Evolutionary conservation across 768 basidiomycete genomes (phyloP).

Genomic region (Crucibulum laeve): DNA sequence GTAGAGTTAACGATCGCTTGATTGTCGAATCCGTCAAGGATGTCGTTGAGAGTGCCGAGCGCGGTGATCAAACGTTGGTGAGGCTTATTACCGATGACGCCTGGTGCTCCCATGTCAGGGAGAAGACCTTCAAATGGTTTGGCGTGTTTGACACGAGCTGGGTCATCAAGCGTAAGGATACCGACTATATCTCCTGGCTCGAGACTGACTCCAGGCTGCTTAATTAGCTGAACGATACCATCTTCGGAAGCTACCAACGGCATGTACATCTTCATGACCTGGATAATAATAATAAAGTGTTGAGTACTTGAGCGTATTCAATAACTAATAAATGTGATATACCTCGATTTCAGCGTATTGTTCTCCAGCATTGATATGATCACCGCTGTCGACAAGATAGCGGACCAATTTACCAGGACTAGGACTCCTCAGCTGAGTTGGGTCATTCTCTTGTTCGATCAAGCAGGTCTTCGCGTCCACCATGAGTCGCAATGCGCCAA

Average conservation of each 20-base stretch:
- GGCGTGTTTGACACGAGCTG: constrained; percentile 93
- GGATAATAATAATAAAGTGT: constrained; percentile 3
- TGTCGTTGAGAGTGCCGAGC: constrained; percentile 78
- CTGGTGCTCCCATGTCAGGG: constrained; percentile 81
- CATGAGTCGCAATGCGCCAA: constrained; percentile 87
- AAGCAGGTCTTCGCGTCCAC: constrained; percentile 97
- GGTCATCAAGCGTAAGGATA: constrained; percentile 94
- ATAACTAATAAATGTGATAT: constrained; percentile 12
- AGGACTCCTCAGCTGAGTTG: constrained; percentile 93
- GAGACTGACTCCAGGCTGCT: constrained; percentile 95
- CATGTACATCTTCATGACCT: constrained; percentile 99
- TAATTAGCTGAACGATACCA: constrained; percentile 92
- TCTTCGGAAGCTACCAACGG: constrained; percentile 92
- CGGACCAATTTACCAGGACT: constrained; percentile 95
- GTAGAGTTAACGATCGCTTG: constrained; percentile 85
- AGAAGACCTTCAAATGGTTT: constrained; percentile 97
- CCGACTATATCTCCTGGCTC: constrained; percentile 97
- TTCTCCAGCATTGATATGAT: constrained; percentile 95
- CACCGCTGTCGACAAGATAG: constrained; percentile 94
- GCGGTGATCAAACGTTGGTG: constrained; percentile 81
- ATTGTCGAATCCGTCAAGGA: constrained; percentile 96
- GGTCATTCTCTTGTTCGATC: constrained; percentile 99
- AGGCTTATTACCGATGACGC: constrained; percentile 82
- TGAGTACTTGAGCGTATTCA: constrained; percentile 1
- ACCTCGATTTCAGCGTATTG: constrained; percentile 98